Evolutionary conservation across 2,329 filamentous ascomycete genomes (phyloP), one percentile per base, ranked within the genome.

Genomic region (Geosmithia flava): DNA sequence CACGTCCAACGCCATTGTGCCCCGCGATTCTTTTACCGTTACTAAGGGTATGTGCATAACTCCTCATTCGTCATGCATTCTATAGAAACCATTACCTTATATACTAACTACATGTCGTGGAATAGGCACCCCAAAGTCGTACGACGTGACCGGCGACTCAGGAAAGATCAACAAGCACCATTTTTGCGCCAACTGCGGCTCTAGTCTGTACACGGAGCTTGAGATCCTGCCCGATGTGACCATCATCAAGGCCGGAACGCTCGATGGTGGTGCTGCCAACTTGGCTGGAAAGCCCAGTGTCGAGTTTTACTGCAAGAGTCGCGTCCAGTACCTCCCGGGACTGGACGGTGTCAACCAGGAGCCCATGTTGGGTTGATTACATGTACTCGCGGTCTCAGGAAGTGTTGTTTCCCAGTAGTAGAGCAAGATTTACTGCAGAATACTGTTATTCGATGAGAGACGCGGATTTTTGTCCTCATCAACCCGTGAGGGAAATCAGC

Each of bases 131-230:
- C 69, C 72, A 15, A 73, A 69, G 52, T 54, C 63, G 29, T 78
- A 67, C 55, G 72, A 76, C 51, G 58, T 61, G 16, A 62, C 55
- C 0, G 75, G 74, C 3, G 66, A 57, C 37, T 72, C 69, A 0
- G 75, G 75, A 29, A 78, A 77, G 56, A 62, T 68, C 51, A 78
- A 78, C 60, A 71, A 69, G 53, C 74, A 76, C 55, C 76, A 68
- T 61, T 78, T 78, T 64, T 78, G 75, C 56, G 52, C 59, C 16
- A 69, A 57, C 50, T 78, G 75, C 53, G 75, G 75, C 17, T 72
- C 67, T 2, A 64, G 67, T 47, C 53, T 78, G 20, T 77, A 71
- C 56, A 75, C 71, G 10, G 65, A 72, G 56, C 62, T 76, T 23
- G 75, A 77, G 27, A 46, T 76, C 42, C 73, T 78, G 73, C 68